Percentiles rank a stretch among this genome's conserved stretches.
These are phyloP conservation scores for Psilocybe subaeruginosa DNA, from an alignment of 768 basidiomycete species.

Conservation along the genomic window DNA sequence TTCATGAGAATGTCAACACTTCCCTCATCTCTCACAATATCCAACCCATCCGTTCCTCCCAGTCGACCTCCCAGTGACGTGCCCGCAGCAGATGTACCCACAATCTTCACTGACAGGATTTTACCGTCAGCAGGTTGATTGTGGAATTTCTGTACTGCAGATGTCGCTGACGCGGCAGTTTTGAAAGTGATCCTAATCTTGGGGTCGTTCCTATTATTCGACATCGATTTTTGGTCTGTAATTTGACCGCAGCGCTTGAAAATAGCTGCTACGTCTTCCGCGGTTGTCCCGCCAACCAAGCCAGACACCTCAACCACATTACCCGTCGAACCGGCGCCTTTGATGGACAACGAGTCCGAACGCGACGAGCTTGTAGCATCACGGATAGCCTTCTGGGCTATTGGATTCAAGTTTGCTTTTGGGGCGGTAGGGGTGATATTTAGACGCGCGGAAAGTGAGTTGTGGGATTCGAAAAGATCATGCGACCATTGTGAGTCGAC, in stretches of 20 bases:
- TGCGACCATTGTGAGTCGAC: conserved; percentile 71
- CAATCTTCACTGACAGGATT: conserved; percentile 63
- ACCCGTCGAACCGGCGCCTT: conserved; percentile 64
- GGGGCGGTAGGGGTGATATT: conserved; percentile 45
- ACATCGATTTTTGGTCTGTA: conserved; percentile 45
- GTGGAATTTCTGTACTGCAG: conserved; percentile 76
- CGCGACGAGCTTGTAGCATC: conserved; percentile 51
- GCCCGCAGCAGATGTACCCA: conserved; percentile 54
- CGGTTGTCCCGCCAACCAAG: conserved; percentile 74
- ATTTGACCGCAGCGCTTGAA: conserved; percentile 81
- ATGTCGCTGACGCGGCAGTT: conserved; percentile 57
- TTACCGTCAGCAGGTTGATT: conserved; percentile 84
- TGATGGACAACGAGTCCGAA: conserved; percentile 55
- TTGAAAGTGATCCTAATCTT: conserved; percentile 78
- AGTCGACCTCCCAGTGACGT: conserved; percentile 61
- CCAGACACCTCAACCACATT: conserved; percentile 80
- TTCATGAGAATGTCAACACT: conserved; percentile 68
- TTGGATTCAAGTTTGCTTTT: conserved; percentile 51
- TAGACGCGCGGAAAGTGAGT: conserved; percentile 65
- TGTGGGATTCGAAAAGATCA: conserved; percentile 65
- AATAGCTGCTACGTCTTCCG: conserved; percentile 84
- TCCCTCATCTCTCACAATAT: conserved; percentile 54
- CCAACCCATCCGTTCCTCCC: conserved; percentile 55
- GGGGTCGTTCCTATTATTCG: conserved; percentile 42
- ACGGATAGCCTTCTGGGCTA: conserved; percentile 63